Percentiles rank a stretch among this genome's conserved stretches.
Evolutionary conservation across 1,284 basidiomycete genomes (phyloP).

Genomic region (Pisolithus thermaeus): DNA sequence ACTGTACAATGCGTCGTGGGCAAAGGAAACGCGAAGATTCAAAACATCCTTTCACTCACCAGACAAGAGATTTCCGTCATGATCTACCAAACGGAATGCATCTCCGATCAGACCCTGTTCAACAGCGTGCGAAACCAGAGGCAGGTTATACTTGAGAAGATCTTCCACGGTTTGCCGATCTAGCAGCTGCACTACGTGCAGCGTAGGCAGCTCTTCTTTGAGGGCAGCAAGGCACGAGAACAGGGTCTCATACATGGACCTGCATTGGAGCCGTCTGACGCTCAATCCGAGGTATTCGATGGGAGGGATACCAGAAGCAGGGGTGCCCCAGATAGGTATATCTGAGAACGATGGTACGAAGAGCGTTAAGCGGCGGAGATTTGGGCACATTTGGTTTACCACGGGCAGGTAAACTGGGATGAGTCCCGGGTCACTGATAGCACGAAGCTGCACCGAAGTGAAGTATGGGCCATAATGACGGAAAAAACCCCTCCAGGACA

Average conservation of each 20-base stretch:
- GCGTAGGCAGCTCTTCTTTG: conserved; percentile 11
- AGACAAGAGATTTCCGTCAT: conserved; percentile 13
- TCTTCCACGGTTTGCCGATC: conserved; percentile 13
- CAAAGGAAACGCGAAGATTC: neutral
- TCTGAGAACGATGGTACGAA: conserved; percentile 4
- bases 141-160: conserved; percentile 15
- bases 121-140: conserved; percentile 8
- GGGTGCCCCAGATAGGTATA: neutral
- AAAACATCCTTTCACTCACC: neutral
- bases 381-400: conserved; percentile 10
- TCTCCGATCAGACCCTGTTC: neutral
- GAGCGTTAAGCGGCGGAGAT: conserved; percentile 17
- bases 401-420: neutral
- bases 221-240: conserved; percentile 14
- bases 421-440: neutral
- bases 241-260: conserved; percentile 4
- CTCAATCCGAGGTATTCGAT: conserved; percentile 18
- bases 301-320: conserved; percentile 6
- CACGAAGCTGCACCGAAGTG: conserved; percentile 12
- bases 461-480: conserved; percentile 12
- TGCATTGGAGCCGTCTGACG: conserved; percentile 6
- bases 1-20: neutral
- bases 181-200: conserved; percentile 20
- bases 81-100: conserved; percentile 22
- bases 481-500: conserved; percentile 13